These are phyloP conservation scores for Thalassiosira hispida DNA, from an alignment of 352 stramenopile species.

Conservation along the genomic window DNA sequence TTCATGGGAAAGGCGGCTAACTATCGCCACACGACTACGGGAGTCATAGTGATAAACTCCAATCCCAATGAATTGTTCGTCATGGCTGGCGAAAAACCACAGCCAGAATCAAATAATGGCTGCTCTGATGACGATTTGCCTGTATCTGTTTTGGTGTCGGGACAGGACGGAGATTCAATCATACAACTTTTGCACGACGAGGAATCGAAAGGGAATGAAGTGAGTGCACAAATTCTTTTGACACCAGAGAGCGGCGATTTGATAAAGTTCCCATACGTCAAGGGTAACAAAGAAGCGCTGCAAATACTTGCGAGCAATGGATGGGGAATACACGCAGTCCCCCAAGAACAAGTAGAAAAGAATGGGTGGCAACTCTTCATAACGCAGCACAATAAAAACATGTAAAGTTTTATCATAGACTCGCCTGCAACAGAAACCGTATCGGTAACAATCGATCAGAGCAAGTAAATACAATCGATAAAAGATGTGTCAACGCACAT, in stretches of 20 bases:
- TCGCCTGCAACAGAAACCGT: too few species aligned
- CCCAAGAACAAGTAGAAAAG: not conserved
- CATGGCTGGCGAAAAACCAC: constrained; percentile 63
- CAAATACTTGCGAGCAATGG: constrained; percentile 61
- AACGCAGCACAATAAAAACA: constrained; percentile 17
- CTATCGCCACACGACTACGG: constrained; percentile 52
- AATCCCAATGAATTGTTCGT: constrained; percentile 76
- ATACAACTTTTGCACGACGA: constrained; percentile 39
- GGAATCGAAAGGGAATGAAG: constrained; percentile 26
- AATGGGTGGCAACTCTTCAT: constrained; percentile 51
- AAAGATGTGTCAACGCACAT: too few species aligned
- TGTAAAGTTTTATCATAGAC: constrained; percentile 8
- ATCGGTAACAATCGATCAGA: too few species aligned
- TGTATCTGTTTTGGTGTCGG: constrained; percentile 67
- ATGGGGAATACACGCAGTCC: constrained; percentile 32
- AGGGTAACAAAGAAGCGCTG: constrained; percentile 42
- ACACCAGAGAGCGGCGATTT: constrained; percentile 26
- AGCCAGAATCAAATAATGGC: not conserved
- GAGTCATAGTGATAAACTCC: constrained; percentile 78
- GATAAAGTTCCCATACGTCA: constrained; percentile 61
- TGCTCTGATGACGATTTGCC: constrained; percentile 51
- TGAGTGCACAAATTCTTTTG: constrained; percentile 28
- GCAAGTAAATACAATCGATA: too few species aligned
- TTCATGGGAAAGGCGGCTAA: constrained; percentile 73
- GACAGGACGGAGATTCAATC: constrained; percentile 64